Conservation (phyloP, 169 alveolate genomes). For the Plasmodium gaboni region DNA sequence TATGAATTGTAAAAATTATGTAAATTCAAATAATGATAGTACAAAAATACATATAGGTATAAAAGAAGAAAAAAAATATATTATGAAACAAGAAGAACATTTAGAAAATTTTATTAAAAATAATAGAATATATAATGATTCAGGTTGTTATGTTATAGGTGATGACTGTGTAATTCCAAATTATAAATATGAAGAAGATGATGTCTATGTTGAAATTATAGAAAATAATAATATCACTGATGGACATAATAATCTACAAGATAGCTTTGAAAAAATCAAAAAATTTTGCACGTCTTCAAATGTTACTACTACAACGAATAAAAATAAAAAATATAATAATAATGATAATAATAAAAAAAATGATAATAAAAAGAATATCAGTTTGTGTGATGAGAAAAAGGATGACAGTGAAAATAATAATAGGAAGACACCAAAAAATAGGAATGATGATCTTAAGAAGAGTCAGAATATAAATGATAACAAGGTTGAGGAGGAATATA, state of each 20-base stretch:
- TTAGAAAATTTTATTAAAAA: background rate
- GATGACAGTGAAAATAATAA: too few species aligned
- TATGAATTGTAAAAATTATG: background rate
- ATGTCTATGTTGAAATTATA: background rate
- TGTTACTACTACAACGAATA: too few species aligned
- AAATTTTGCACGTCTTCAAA: too few species aligned
- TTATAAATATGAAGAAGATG: background rate
- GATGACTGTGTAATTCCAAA: background rate
- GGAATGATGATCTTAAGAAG: too few species aligned
- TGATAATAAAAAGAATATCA: too few species aligned
- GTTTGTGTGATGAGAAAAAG: too few species aligned
- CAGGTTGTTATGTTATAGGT: background rate
- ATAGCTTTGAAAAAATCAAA: background rate
- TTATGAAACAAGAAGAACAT: conserved; percentile 1
- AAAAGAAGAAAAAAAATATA: background rate
- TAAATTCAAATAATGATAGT: background rate
- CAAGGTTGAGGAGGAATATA: too few species aligned
- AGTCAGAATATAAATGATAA: too few species aligned
- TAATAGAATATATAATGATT: background rate
- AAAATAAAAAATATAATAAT: too few species aligned
- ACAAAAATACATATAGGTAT: background rate
- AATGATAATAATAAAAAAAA: too few species aligned
- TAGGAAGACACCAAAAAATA: too few species aligned
- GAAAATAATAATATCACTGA: background rate
- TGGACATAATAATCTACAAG: conserved; percentile 1